Evolutionary conservation across 768 basidiomycete species (phyloP), one percentile per base, ranked within the genome.

Genomic region (Leccinum rimulosum): DNA sequence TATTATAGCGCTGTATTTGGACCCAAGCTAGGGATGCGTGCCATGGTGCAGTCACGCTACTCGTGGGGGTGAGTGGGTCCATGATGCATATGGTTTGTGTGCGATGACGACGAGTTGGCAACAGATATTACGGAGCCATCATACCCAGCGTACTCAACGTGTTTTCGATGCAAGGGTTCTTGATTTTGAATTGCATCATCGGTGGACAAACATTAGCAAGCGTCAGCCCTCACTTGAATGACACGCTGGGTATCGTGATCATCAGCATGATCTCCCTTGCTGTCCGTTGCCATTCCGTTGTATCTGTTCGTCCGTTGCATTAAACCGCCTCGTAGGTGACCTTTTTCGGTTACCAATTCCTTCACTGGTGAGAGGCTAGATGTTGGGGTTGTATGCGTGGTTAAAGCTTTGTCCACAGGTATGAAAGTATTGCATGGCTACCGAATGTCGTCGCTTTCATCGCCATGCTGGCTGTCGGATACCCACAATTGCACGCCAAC

Each of bases 341-440:
- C 2, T 88, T 89, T 67, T 85, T 80, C 62, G 88, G 87, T 6
- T 82, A 84, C 69, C 78, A 75, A 77, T 66, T 90, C 74, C 61
- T 93, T 77, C 76, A 83, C 59, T 77, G 80, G 84, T 82, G 58
- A 31, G 73, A 64, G 35, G 40, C 9, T n/a, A 35, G n/a, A 11
- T 2, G 7, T 45, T 28, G 48, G 19, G 3, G 28, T 6, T 36
- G 17, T 19, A 48, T n/a, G 19, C n/a, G 28, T 19, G 25, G 27
- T 43, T 56, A n/a, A 54, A 53, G 11, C 47, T 54, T 50, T 50
- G 54, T 10, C 10, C 19, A 52, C 76, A 77, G 89, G 87, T 93
- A 89, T 64, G 91, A 91, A 68, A 80, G 83, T 11, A 55, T 88
- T 6, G 82, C 85, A 0, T 93, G 91, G 91, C 74, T 93, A n/a